phyloP scores from a whole-genome alignment of 2,329 filamentous ascomycete species.

The Didymella pinodella region DNA sequence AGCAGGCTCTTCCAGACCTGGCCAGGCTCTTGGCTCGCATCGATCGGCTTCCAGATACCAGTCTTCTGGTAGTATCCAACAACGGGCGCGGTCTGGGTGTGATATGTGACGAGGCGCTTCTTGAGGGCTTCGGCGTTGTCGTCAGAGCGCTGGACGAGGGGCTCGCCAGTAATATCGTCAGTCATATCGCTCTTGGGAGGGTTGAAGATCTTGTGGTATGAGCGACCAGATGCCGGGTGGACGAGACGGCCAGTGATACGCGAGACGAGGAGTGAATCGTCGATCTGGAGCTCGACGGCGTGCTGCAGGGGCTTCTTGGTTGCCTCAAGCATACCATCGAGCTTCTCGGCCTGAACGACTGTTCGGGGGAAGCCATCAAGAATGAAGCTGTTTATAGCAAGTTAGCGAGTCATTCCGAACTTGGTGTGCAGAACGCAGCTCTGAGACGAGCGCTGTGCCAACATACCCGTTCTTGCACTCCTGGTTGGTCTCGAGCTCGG shows the following conservation, averaged over 20 bases:
- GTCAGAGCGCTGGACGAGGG: constrained; percentile 92
- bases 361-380: constrained; percentile 98
- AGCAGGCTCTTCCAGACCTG: constrained; percentile 95
- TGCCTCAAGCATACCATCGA: constrained; percentile 86
- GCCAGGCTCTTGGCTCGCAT: constrained; percentile 94
- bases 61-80: constrained; percentile 97
- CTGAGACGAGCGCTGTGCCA: no score
- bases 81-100: constrained; percentile 90
- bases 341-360: constrained; percentile 90
- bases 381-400: constrained; percentile 76
- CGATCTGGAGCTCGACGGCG: constrained; percentile 95
- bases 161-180: constrained; percentile 96
- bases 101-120: constrained; percentile 94
- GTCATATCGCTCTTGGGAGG: constrained; percentile 93
- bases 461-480: constrained; percentile 94
- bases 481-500: constrained; percentile 89
- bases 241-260: constrained; percentile 96
- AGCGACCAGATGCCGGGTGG: constrained; percentile 93
- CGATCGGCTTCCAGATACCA: constrained; percentile 94
- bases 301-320: constrained; percentile 89
- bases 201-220: constrained; percentile 99
- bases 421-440: background rate
- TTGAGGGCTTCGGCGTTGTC: constrained; percentile 96
- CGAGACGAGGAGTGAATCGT: constrained; percentile 90
- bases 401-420: background rate